Base-by-base conservation (phyloP, 202 grass and related monocot species). In the Saccharum hybrid region DNA sequence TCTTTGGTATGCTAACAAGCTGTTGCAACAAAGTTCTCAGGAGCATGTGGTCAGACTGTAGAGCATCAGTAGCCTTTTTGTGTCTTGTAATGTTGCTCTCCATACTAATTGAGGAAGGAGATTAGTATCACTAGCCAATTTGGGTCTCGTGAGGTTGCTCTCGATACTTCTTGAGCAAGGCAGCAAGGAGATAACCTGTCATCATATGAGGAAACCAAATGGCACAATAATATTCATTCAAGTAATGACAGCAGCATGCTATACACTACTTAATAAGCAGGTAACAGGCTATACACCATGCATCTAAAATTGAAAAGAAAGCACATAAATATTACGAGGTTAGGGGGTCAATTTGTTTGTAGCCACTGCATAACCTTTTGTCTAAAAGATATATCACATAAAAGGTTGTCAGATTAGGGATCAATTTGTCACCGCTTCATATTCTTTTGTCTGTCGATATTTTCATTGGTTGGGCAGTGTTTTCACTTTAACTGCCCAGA, bases 41-140 rank as follows among this genome's bases (percentile, higher is more conserved):
- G 71, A 80, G 37, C 77, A 51, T 60, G 23, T 38, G 41, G 4
- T 22, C 65, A 49, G 31, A 75, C 30, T 84, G 37, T 62, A 33
- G 34, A 43, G 15, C 33, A 81, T 19, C 14, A 71, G 5, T 61
- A 61, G 22, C 37, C 40, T 1, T 8, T 19, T 78, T 7, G 39
- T 61, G 51, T 8, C 19, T 76, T 0, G 28, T 56, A 26, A 23
- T 7, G 34, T 60, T 60, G 52, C 73, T 76, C 56, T 36, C 1
- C 1, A 16, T 76, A 41, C 60, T 41, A 15, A 19, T 46, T 72
- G 31, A 33, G 31, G 31, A 18, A 3, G 16, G 72, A 39, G 6
- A 39, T 60, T 8, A 43, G 22, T 31, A 81, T 18, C 8, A 71
- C 1, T 61, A 45, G 15, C 51, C 26, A 33, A 23, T n/a, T 78